Percentiles rank a stretch among this genome's conserved stretches.
Conservation (phyloP, 345 rosid genomes). For the Brassica juncea region DNA sequence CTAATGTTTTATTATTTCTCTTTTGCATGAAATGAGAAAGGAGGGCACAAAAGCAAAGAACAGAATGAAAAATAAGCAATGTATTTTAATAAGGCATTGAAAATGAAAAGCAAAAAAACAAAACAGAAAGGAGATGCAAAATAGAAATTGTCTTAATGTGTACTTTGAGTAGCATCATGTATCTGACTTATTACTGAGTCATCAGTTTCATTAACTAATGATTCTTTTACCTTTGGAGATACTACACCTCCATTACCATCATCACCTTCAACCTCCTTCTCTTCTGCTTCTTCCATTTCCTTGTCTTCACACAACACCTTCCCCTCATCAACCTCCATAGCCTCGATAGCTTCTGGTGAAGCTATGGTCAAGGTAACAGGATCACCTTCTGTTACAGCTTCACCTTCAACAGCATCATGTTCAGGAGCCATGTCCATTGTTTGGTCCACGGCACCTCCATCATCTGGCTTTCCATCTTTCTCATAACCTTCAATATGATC, state of each 20-base stretch:
- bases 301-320: conserved; percentile 29
- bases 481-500: conserved; percentile 19
- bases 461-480: conserved; percentile 23
- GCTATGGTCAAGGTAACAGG: conserved; percentile 4
- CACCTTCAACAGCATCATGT: conserved; percentile 25
- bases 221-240: not conserved
- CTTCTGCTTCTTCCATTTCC: conserved; percentile 39
- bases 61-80: not conserved
- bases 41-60: conserved; percentile 20
- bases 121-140: conserved; percentile 40
- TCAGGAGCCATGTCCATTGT: conserved; percentile 20
- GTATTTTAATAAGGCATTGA: conserved; percentile 27
- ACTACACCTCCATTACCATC: conserved; percentile 33
- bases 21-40: not conserved
- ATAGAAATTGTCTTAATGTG: not conserved
- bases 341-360: conserved; percentile 4
- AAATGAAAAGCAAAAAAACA: conserved; percentile 25
- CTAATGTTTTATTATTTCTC: conserved; percentile 15
- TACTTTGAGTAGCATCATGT: not conserved
- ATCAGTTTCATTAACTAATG: not conserved
- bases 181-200: not conserved
- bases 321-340: conserved; percentile 25
- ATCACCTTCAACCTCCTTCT: conserved; percentile 20
- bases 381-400: conserved; percentile 18
- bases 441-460: conserved; percentile 25